Conservation (phyloP, 495 filamentous ascomycete species). For the Friedmanniomyces simplex region DNA sequence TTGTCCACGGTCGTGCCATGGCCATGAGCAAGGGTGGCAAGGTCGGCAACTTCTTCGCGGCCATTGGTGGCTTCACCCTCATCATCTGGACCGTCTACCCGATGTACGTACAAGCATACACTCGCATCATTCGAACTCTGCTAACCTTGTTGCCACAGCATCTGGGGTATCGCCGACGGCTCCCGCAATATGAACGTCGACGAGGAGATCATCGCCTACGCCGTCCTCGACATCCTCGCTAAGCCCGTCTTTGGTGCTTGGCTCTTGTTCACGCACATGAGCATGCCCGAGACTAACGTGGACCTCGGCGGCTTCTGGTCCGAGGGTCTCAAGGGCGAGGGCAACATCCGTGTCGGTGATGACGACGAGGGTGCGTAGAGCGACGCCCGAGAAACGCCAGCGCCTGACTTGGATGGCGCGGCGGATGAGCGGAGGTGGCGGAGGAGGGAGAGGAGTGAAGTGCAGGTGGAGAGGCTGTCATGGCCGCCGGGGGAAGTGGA, state of each 20-base stretch:
- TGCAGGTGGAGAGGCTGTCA: background rate
- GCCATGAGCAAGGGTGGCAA: constrained; percentile 49
- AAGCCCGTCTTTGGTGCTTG: constrained; percentile 76
- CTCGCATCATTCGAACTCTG: background rate
- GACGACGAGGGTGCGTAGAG: constrained; percentile 45
- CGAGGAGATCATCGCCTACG: constrained; percentile 60
- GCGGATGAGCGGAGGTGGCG: background rate
- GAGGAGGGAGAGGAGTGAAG: background rate
- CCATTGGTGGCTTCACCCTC: constrained; percentile 55
- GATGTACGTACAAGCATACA: constrained; percentile 39
- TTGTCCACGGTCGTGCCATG: constrained; percentile 51
- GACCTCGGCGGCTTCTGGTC: constrained; percentile 74
- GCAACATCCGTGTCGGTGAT: constrained; percentile 57
- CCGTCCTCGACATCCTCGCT: constrained; percentile 63
- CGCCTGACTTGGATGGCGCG: background rate
- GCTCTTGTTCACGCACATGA: constrained; percentile 61
- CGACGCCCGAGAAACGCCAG: background rate
- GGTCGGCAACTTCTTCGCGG: constrained; percentile 54
- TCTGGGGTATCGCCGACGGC: constrained; percentile 58
- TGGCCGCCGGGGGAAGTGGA: background rate
- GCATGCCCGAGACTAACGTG: constrained; percentile 43
- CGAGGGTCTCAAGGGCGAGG: constrained; percentile 56
- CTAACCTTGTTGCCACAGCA: constrained; percentile 24
- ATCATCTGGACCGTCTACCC: constrained; percentile 68
- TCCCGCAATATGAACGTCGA: constrained; percentile 49